Conservation (phyloP, 169 alveolate genomes). For the Plasmodium berghei region DNA sequence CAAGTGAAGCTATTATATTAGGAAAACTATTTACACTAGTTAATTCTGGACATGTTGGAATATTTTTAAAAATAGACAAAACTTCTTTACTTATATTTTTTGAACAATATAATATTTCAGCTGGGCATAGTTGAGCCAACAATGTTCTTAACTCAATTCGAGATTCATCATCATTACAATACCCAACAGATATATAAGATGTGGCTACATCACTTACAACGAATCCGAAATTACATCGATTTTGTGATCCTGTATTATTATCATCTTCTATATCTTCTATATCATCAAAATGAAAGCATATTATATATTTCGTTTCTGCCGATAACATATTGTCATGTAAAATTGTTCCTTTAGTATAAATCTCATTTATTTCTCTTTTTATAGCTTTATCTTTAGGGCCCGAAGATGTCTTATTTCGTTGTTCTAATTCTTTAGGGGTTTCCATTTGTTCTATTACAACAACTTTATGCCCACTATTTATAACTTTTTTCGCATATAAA, state of each 20-base stretch:
- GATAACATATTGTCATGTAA: constrained; percentile 87
- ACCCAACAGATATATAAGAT: constrained; percentile 85
- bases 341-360: constrained; percentile 95
- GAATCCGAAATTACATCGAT: constrained; percentile 87
- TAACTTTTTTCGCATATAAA: constrained; percentile 92
- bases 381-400: constrained; percentile 92
- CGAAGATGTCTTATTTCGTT: constrained; percentile 80
- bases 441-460: constrained; percentile 99
- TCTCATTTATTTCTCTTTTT: constrained; percentile 93
- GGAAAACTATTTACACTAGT: constrained; percentile 54
- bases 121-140: constrained; percentile 88
- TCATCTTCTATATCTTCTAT: constrained; percentile 21
- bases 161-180: constrained; percentile 84
- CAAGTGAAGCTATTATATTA: constrained; percentile 35
- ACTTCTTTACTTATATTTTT: constrained; percentile 78
- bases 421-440: constrained; percentile 96
- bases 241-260: neutral
- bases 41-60: constrained; percentile 78
- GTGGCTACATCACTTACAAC: constrained; percentile 91
- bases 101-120: constrained; percentile 84
- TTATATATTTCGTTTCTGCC: constrained; percentile 80
- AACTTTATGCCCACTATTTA: constrained; percentile 95
- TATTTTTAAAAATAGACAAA: constrained; percentile 49
- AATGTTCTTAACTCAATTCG: constrained; percentile 82
- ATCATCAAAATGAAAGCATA: constrained; percentile 80